Conservation (phyloP, 345 rosid species). For the Limnanthes douglasii region DNA sequence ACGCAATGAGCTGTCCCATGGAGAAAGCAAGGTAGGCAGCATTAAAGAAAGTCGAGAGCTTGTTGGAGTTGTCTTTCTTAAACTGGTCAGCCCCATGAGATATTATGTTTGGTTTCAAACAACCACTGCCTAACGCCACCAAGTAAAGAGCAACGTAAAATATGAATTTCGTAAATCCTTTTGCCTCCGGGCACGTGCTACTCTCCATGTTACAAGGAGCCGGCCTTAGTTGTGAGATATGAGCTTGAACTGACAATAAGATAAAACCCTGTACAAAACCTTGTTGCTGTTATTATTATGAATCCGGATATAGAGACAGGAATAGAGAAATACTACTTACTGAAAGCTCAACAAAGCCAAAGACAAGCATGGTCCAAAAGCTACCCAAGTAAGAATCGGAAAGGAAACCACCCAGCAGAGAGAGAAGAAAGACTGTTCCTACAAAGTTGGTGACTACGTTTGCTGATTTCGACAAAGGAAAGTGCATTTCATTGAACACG, state of each 20-base stretch:
- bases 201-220: constrained; percentile 42
- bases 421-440: constrained; percentile 72
- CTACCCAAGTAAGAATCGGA: constrained; percentile 70
- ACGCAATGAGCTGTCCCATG: constrained; percentile 65
- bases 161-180: constrained; percentile 45
- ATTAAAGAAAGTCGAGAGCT: constrained; percentile 80
- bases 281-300: background rate
- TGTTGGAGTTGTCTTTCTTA: constrained; percentile 29
- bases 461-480: constrained; percentile 57
- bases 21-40: constrained; percentile 86
- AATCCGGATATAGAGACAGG: background rate
- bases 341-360: constrained; percentile 38
- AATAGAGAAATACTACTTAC: constrained; percentile 13
- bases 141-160: constrained; percentile 63
- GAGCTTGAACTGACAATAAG: constrained; percentile 80
- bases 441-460: constrained; percentile 74
- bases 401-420: constrained; percentile 82
- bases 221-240: constrained; percentile 76
- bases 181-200: constrained; percentile 42
- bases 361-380: constrained; percentile 37
- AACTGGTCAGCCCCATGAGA: constrained; percentile 93
- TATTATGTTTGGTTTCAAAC: constrained; percentile 91
- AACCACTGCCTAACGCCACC: constrained; percentile 94
- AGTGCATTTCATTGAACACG: constrained; percentile 58
- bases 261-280: constrained; percentile 51